Evolutionary conservation across 345 rosid genomes (phyloP).

Genomic region (Hibiscus trionum): DNA sequence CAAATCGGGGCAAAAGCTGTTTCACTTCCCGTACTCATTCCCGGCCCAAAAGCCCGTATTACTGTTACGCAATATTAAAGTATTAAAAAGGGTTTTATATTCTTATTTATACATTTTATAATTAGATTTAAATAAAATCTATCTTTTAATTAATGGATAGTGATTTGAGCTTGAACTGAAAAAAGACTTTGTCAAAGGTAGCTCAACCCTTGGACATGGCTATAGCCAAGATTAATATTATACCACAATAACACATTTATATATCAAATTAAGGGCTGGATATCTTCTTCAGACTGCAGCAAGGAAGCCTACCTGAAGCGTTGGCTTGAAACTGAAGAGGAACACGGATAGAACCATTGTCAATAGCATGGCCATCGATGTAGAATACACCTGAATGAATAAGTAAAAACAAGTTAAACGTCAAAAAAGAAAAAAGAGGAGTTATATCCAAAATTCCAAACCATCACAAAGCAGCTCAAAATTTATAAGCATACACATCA

Average conservation of each 20-base stretch:
- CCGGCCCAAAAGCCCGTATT: not conserved
- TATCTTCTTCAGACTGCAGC: not conserved
- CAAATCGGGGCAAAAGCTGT: not conserved
- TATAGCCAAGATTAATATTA: not conserved
- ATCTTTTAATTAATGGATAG: not conserved
- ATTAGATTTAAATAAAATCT: not conserved
- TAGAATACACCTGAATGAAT: conserved; percentile 11
- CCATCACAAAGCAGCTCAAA: not conserved
- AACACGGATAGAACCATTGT: conserved; percentile 15
- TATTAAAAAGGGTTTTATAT: not conserved
- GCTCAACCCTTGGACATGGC: not conserved
- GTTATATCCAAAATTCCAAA: not conserved
- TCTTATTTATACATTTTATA: not conserved
- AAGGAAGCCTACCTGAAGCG: conserved; percentile 15
- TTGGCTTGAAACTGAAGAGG: conserved; percentile 18
- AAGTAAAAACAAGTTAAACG: not conserved
- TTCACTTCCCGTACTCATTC: not conserved
- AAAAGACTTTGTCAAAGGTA: not conserved
- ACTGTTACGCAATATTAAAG: not conserved
- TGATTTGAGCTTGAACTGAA: not conserved
- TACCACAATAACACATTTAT: not conserved
- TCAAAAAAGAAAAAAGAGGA: not conserved
- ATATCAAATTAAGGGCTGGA: not conserved
- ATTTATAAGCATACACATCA: not conserved
- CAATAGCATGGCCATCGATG: conserved; percentile 16